A percentile compares a stretch with the other conserved stretches of the same genome.
phyloP scores from a whole-genome alignment of 169 alveolate genomes.

The Blepharisma undulans region DNA sequence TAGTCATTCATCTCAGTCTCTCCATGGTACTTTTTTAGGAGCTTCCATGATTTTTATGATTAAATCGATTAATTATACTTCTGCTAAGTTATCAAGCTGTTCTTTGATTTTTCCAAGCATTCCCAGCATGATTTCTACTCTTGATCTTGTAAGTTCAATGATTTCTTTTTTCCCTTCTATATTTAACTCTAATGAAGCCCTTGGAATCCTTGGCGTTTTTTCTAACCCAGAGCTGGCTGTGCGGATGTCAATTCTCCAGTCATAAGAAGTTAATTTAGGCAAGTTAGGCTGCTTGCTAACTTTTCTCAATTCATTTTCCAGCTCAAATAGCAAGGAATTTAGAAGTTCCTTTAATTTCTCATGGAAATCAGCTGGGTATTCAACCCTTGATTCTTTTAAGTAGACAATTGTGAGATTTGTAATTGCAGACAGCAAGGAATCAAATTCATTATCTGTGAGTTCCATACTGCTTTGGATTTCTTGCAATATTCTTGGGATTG shows the following conservation, averaged over 20 bases:
- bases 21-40: constrained; percentile 37
- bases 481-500: neutral
- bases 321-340: neutral
- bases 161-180: constrained; percentile 27
- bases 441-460: constrained; percentile 8
- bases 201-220: constrained; percentile 9
- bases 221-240: constrained; percentile 6
- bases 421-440: neutral
- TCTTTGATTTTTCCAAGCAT: constrained; percentile 16
- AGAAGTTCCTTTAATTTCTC: neutral
- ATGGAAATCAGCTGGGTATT: constrained; percentile 25
- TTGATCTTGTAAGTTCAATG: constrained; percentile 3
- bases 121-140: constrained; percentile 4
- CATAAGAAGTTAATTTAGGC: neutral
- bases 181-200: constrained; percentile 11
- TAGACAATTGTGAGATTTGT: neutral
- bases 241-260: constrained; percentile 35
- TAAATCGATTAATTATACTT: neutral
- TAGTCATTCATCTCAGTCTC: constrained; percentile 12
- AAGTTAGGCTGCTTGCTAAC: constrained; percentile 19
- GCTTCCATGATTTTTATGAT: neutral
- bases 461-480: constrained; percentile 19
- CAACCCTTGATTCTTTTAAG: neutral
- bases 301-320: neutral
- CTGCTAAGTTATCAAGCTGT: constrained; percentile 24